A percentile compares a stretch with the other conserved stretches of the same genome.
Conservation (phyloP, 768 basidiomycete species). For the Tulasnella sp. region DNA sequence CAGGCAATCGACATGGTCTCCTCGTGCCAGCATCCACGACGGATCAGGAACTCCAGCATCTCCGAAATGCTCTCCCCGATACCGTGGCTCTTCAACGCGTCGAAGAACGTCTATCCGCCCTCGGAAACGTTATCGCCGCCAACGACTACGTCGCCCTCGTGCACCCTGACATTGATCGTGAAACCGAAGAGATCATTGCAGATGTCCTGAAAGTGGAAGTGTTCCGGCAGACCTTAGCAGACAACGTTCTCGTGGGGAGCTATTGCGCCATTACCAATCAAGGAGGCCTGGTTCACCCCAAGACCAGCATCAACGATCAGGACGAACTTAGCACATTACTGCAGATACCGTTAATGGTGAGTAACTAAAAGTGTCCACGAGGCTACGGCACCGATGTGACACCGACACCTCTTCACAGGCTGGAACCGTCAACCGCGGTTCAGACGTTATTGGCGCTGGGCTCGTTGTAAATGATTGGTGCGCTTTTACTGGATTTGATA, state of each 20-base stretch:
- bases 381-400: neutral
- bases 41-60: conserved; percentile 96
- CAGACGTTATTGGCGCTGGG: conserved; percentile 95
- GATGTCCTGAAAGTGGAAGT: conserved; percentile 99
- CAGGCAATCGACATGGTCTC: conserved; percentile 94
- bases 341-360: conserved; percentile 89
- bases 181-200: conserved; percentile 99
- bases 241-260: conserved; percentile 93
- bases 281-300: conserved; percentile 96
- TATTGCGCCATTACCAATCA: conserved; percentile 96
- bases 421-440: conserved; percentile 97
- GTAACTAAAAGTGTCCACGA: conserved; percentile 39
- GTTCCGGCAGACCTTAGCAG: conserved; percentile 94
- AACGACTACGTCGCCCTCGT: conserved; percentile 99
- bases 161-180: conserved; percentile 95
- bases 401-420: conserved; percentile 52
- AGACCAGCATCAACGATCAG: conserved; percentile 95
- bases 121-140: conserved; percentile 97
- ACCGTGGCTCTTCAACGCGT: conserved; percentile 91
- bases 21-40: conserved; percentile 94
- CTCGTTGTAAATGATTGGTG: conserved; percentile 99
- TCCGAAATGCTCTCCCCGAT: conserved; percentile 92
- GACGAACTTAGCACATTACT: conserved; percentile 92
- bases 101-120: conserved; percentile 93
- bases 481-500: conserved; percentile 98